Base-by-base conservation (phyloP, 1,284 basidiomycete species). In the Erythrobasidium hasegawianum region DNA sequence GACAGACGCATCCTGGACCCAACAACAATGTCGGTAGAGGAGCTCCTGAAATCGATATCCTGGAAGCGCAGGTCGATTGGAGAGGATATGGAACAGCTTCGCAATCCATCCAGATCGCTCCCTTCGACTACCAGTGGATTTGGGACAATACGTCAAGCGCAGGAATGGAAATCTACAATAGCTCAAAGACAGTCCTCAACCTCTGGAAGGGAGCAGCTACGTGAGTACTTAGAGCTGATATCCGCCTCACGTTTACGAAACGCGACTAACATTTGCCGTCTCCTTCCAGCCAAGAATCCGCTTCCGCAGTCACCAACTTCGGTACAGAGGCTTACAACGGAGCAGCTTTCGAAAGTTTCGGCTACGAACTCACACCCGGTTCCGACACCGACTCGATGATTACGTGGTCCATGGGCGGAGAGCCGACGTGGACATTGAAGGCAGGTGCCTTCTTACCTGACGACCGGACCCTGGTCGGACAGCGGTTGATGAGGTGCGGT, bases 361-460 rank as follows among this genome's bases (percentile, higher is more conserved):
- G 85, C 0, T 84, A 83, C 71, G 86, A 87, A 74, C 86, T 87
- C 70, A 78, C 81, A 61, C 81, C 85, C 33, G 84, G 84, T 55
- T 61, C 78, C 66, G 80, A 78, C 50, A 79, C 81, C 59, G 80
- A 82, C 47, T 77, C 89, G 81, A 91, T 90, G 75, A 88, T 94
- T 71, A 83, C 84, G 26, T 94, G 91, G 91, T 82, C 89, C 38
- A 78, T 85, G 29, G 80, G 85, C 68, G 82, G 79, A 68, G 78
- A 84, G 72, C 78, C 82, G 59, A 83, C 85, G 33, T 97, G 90
- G 90, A 88, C 86, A 2, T 72, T 97, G 59, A 83, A 84, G 41
- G 82, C 83, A n/a, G 77, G 80, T 41, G 92, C 88, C 2, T 83
- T 94, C 78, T 84, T 79, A 3, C 83, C 87, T 1, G 87, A 93